Evolutionary conservation across 1,284 basidiomycete species (phyloP), one percentile per base, ranked within the genome.

Genomic region (Phenoliferia sp.): DNA sequence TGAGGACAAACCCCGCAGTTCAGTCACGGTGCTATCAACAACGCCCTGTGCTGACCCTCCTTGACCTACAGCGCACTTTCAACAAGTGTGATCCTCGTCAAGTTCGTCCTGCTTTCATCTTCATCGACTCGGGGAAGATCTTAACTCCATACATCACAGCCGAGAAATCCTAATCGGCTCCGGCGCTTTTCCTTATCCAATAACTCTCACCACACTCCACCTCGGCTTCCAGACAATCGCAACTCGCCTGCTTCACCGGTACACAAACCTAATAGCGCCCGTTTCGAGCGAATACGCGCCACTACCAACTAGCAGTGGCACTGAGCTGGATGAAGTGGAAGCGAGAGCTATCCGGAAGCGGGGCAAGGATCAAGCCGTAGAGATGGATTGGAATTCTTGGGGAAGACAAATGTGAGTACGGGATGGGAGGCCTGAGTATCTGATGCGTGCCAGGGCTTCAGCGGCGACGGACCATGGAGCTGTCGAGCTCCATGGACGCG

Each of bases 221-320:
- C 93, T 94, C 77, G 89, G 92, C 33, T 79, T 80, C 57, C 75
- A 92, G 86, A 88, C 94, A 4, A 83, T 94, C 65, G 92, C 94
- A 15, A 98, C 95, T 0, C 88, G 95, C 52, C 80, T 97, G 3
- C 83, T 98, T 44, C 88, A 92, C 73, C 86, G 90, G 55, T 96
- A 92, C 52, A 98, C 95, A 0, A 84, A 83, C 63, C 85, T 98
- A 3, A 83, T 98, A n/a, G 92, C 71, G 12, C 69, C 55, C 19
- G 62, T 22, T 52, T 71, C 9, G 68, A 70, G 31, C 63, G 72
- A 26, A n/a, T 62, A 16, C 70, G 64, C 52, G 68, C 72, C 54
- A 69, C 70, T 2, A 17, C 67, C 62, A 63, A 63, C 65, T 7
- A 32, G 64, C 35, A 92, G 89, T 60, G 86, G 86, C n/a, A 90